Conservation (phyloP, 1,139 yeast species). For the Taphrina sp. region DNA sequence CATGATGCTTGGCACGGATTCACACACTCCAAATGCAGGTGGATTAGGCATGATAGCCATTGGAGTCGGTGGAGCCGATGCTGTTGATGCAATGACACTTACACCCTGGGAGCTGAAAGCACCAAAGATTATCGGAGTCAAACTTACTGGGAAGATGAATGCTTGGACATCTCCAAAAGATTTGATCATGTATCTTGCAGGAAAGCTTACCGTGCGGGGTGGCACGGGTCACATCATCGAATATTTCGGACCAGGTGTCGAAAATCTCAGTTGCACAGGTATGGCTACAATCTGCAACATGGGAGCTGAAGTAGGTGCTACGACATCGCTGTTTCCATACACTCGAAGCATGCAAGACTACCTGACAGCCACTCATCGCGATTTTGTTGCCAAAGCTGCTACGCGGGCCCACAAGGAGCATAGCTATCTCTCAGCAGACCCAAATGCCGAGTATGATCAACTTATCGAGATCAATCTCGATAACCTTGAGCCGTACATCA, state of each 20-base stretch:
- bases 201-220: constrained; percentile 87
- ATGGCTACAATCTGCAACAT: constrained; percentile 99
- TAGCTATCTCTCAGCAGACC: constrained; percentile 72
- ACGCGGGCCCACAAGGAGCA: constrained; percentile 59
- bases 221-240: constrained; percentile 96
- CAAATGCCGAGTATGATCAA: constrained; percentile 78
- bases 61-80: constrained; percentile 98
- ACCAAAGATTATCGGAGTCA: constrained; percentile 87
- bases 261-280: constrained; percentile 86
- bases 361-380: constrained; percentile 75
- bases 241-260: constrained; percentile 92
- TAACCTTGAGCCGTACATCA: constrained; percentile 80
- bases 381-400: constrained; percentile 76
- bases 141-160: constrained; percentile 75
- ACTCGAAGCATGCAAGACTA: constrained; percentile 82
- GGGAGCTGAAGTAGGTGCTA: constrained; percentile 99
- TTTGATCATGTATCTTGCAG: constrained; percentile 87
- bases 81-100: constrained; percentile 93
- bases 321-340: constrained; percentile 95
- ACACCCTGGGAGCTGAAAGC: constrained; percentile 99
- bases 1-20: constrained; percentile 97
- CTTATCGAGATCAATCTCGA: constrained; percentile 74
- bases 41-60: constrained; percentile 96
- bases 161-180: constrained; percentile 98
- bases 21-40: constrained; percentile 97